A percentile compares a stretch with the other conserved stretches of the same genome.
These are phyloP conservation scores for Kodamaea neixiangensis DNA, from an alignment of 805 yeast genomes.

Conservation along the genomic window DNA sequence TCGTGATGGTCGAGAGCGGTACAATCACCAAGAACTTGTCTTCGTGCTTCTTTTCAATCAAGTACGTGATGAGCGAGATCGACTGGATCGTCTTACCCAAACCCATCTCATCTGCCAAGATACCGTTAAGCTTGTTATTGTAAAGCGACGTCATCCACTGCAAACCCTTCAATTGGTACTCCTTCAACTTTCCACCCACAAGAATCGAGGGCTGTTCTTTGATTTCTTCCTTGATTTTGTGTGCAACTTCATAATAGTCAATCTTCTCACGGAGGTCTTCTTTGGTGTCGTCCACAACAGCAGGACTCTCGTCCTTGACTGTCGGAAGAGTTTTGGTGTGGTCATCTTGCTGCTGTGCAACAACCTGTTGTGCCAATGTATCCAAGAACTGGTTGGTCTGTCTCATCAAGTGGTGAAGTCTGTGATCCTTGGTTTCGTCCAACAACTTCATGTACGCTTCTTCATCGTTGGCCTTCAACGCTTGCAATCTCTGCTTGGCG, in stretches of 20 bases:
- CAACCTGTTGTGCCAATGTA: conserved; percentile 76
- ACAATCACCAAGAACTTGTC: conserved; percentile 80
- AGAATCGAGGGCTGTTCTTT: conserved; percentile 66
- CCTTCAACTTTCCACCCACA: conserved; percentile 78
- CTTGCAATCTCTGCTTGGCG: conserved; percentile 87
- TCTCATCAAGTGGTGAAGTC: conserved; percentile 79
- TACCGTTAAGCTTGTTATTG: conserved; percentile 63
- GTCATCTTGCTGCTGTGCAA: conserved; percentile 65
- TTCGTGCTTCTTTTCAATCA: conserved; percentile 64
- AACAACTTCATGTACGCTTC: conserved; percentile 82
- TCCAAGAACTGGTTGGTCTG: conserved; percentile 81
- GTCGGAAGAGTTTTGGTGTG: conserved; percentile 15
- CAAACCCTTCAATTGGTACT: conserved; percentile 67
- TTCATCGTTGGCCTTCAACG: conserved; percentile 84
- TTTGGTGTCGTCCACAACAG: conserved; percentile 39
- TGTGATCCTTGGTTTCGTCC: conserved; percentile 84
- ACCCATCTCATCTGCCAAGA: conserved; percentile 70
- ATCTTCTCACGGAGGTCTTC: conserved; percentile 65
- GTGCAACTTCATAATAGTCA: conserved; percentile 84
- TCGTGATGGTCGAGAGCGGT: conserved; percentile 80
- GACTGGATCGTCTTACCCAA: conserved; percentile 73
- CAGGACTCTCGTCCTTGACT: conserved; percentile 19
- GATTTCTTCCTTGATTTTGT: conserved; percentile 66
- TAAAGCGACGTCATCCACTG: conserved; percentile 69
- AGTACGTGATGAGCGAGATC: conserved; percentile 71